These are phyloP conservation scores for Botrytis cinerea DNA, from an alignment of 2,329 filamentous ascomycete genomes.

Conservation along the genomic window DNA sequence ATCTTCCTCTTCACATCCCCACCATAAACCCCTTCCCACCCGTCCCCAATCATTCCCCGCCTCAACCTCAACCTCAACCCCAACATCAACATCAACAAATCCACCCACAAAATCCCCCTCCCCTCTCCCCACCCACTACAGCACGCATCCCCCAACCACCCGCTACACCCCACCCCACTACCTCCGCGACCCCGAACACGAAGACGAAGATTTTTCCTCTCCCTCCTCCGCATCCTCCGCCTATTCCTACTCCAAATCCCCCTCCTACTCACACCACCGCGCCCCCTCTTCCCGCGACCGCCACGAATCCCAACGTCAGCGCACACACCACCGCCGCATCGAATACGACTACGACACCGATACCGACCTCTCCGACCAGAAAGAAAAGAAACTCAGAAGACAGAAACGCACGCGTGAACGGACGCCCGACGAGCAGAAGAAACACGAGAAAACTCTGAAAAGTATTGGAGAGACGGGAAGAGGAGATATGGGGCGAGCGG, in stretches of 20 bases:
- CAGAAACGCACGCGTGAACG: not conserved
- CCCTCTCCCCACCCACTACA: not conserved
- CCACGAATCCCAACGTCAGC: not conserved
- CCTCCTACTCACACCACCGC: not conserved
- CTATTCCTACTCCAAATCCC: not conserved
- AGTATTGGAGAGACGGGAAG: constrained; percentile 4
- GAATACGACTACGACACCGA: constrained; percentile 19
- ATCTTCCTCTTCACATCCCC: not conserved
- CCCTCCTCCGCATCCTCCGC: not conserved
- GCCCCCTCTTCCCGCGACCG: not conserved
- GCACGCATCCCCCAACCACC: not conserved
- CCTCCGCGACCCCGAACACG: constrained; percentile 19
- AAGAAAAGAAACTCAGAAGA: not conserved
- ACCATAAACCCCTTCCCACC: not conserved
- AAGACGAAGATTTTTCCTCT: constrained; percentile 24
- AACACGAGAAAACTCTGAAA: constrained; percentile 13
- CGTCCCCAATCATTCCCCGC: not conserved
- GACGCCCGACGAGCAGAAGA: not conserved
- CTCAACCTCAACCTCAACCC: not conserved
- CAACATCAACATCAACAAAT: not conserved
- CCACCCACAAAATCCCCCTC: not conserved
- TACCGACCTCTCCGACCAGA: not conserved
- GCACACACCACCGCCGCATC: not conserved
- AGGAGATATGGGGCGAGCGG: constrained; percentile 21
- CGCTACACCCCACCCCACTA: not conserved